Percentiles rank a stretch among this genome's conserved stretches.
Conservation (phyloP, 352 stramenopile species). For the Phytophthora melonis region DNA sequence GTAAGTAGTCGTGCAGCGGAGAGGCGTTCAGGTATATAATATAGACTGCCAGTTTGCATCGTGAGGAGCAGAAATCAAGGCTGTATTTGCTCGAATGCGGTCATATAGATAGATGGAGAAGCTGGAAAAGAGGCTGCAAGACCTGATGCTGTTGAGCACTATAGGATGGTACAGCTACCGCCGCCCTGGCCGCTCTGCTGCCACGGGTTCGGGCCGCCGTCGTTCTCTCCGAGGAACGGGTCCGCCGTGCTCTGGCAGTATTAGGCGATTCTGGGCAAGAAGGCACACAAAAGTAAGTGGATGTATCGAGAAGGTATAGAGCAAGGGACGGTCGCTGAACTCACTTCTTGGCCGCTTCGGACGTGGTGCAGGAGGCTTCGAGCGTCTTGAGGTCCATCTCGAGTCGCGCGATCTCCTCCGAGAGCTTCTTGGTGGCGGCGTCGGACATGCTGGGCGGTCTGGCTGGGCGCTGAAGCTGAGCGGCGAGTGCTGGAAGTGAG, state of each 20-base stretch:
- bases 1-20: slow-evolving; percentile 54
- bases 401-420: slow-evolving; percentile 80
- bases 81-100: slow-evolving; percentile 16
- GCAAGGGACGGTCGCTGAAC: slow-evolving; percentile 5
- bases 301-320: not conserved
- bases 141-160: slow-evolving; percentile 8
- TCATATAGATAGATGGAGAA: slow-evolving; percentile 35
- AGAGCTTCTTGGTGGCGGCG: slow-evolving; percentile 80
- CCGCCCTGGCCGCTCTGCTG: slow-evolving; percentile 72
- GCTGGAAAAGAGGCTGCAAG: slow-evolving; percentile 4
- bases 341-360: slow-evolving; percentile 84
- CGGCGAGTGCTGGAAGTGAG: not conserved
- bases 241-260: slow-evolving; percentile 80
- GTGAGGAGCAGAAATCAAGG: not conserved
- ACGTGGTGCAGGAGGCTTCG: slow-evolving; percentile 79
- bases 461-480: not conserved
- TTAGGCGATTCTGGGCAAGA: slow-evolving; percentile 61
- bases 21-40: slow-evolving; percentile 43
- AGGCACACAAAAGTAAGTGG: slow-evolving; percentile 5
- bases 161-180: slow-evolving; percentile 74
- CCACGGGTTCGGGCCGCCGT: slow-evolving; percentile 72
- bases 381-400: slow-evolving; percentile 86
- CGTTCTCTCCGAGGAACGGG: slow-evolving; percentile 81
- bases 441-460: slow-evolving; percentile 51
- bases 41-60: slow-evolving; percentile 52